Base-by-base conservation (phyloP, 2,329 filamentous ascomycete species). In the Exutisphaerella laricina region DNA sequence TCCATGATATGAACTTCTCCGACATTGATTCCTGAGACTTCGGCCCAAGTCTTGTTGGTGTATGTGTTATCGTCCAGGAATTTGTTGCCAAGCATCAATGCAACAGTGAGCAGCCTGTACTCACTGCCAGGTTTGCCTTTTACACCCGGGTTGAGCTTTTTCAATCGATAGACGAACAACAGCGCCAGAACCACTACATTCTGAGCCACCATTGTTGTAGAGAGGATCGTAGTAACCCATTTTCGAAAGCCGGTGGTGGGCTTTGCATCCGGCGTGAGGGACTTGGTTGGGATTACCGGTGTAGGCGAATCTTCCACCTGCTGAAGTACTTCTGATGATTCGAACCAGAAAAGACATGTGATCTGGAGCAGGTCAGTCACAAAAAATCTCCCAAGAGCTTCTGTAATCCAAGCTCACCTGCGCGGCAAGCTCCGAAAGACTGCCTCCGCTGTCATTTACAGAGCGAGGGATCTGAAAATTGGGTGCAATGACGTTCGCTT, bases 1-100 rank as follows among this genome's bases (percentile, higher is more conserved):
- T 98, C 92, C 92, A 98, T 98, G 32, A 96, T 85, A 63, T 98
- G 92, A 39, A 98, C 95, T 66, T 98, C 92, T 48, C 84, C 81
- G 9, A 97, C 90, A 1, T 86, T 82, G 48, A 98, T 95, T 32
- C 86, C 85, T 1, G 92, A 97, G 8, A 98, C 92, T 58, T 98
- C 92, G 2, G 90, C 92, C 92, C 92, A 98, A 0, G 92, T 98
- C 72, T 97, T 96, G 71, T 98, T 98, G 26, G 92, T 97, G 67
- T 98, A 98, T 0, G 92, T 97, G 65, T 97, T 98, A 66, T 98
- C 92, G 62, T 98, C 92, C 57, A 98, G 71, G 63, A 97, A 98
- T 71, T 98, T 98, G 66, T 98, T 98, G 49, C 89, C 90, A 46
- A 98, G 74, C 92, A 98, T 98, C 54, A 98, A 70, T 17, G 92